phyloP scores from a whole-genome alignment of 495 filamentous ascomycete genomes.

The Aspergillus conjunctus region DNA sequence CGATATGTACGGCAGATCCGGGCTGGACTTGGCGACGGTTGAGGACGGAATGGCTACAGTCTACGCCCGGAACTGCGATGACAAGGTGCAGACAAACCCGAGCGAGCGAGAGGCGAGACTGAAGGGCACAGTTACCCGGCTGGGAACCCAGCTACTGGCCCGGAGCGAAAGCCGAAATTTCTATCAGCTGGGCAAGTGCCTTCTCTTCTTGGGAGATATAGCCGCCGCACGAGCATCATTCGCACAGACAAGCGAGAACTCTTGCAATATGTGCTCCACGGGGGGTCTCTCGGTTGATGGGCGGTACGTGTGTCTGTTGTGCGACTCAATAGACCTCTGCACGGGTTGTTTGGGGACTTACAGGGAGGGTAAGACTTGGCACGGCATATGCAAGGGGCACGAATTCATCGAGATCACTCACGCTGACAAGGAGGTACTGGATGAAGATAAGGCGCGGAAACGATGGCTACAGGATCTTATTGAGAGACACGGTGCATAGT shows the following conservation, averaged over 20 bases:
- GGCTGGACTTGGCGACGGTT: not conserved
- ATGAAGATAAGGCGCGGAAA: not conserved
- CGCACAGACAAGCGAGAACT: not conserved
- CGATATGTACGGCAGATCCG: slow-evolving; percentile 4
- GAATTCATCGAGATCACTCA: not conserved
- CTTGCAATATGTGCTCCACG: not conserved
- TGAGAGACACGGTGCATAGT: not conserved
- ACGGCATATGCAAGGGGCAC: not conserved
- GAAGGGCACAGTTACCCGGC: not conserved
- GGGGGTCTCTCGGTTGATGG: not conserved
- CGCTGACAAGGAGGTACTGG: not conserved
- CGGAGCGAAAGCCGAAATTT: not conserved
- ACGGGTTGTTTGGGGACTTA: not conserved
- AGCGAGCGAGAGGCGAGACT: not conserved
- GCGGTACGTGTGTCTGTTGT: not conserved
- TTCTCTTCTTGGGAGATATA: not conserved
- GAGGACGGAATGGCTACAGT: not conserved
- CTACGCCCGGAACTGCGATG: not conserved
- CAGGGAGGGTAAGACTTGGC: not conserved
- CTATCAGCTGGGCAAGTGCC: not conserved
- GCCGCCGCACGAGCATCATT: not conserved
- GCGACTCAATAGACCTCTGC: not conserved
- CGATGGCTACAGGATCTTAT: not conserved
- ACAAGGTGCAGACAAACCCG: not conserved
- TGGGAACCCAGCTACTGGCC: not conserved